Evolutionary conservation across 2,329 filamentous ascomycete species (phyloP), one percentile per base, ranked within the genome.

Genomic region (Drechmeria coniospora): DNA sequence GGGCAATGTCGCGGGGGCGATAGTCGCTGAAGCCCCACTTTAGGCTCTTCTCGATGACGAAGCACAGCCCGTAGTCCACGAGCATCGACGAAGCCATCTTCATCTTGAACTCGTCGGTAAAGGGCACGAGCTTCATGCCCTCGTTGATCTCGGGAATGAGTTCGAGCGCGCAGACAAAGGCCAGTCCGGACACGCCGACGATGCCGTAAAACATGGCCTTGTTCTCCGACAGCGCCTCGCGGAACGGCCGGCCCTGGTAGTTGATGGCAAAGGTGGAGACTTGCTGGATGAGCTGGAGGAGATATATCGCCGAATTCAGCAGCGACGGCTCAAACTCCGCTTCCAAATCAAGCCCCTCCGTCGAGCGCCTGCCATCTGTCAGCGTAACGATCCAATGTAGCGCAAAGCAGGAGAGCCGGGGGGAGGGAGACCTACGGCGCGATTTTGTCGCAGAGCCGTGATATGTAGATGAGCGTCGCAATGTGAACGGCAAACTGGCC

Each of bases 191-290:
- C 11, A 94, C 87, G 38, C 79, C 79, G 22, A 98, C 61, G 31
- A 98, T 83, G 33, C 90, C 90, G 65, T 80, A 98, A 62, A 90
- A 98, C 90, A 98, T 98, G 51, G 82, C 84, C 53, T 75, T 79
- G 64, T 98, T 98, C 59, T 94, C 90, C 5, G 79, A 77, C 39
- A 98, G 83, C 14, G 79, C 80, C 58, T 98, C 90, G 34, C 90
- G 81, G 78, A 98, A 98, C 9, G 90, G 90, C 8, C 90, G 79
- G 33, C 90, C 90, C 56, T 98, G 90, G 63, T 98, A 98, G 64
- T 98, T 98, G 64, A 98, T 93, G 35, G 90, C 86, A 46, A 98
- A 98, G 3, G 90, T 98, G 15, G 86, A 94, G 48, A 98, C 93
- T 55, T 98, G 90, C 56, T 98, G 90, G 53, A 98, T 95, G 28